These are phyloP conservation scores for Candida cerambycidarum DNA, from an alignment of 805 yeast species.

Conservation along the genomic window DNA sequence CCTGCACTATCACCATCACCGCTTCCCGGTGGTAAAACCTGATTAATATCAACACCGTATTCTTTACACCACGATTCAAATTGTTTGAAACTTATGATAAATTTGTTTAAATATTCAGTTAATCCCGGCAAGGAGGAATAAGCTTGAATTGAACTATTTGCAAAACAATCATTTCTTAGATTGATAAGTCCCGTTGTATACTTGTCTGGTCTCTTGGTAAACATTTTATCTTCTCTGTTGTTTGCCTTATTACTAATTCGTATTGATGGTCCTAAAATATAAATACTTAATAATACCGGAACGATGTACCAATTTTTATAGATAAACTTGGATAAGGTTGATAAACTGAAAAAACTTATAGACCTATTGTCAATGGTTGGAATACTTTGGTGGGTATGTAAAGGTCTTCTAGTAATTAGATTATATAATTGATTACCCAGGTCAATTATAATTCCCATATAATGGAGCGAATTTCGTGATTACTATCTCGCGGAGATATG, in stretches of 20 bases:
- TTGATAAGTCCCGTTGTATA: conserved; percentile 82
- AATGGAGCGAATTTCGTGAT: conserved; percentile 5
- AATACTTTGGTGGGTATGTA: neutral
- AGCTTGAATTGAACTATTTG: conserved; percentile 85
- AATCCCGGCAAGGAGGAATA: conserved; percentile 61
- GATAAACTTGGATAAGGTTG: conserved; percentile 1
- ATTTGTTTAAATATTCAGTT: conserved; percentile 52
- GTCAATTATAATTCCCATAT: conserved; percentile 11
- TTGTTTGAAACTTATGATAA: conserved; percentile 29
- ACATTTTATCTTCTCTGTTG: conserved; percentile 25
- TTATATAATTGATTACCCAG: conserved; percentile 10
- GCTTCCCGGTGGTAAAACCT: neutral
- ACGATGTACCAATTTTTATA: conserved; percentile 1
- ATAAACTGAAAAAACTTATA: neutral
- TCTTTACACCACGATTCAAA: conserved; percentile 20
- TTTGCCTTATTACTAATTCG: neutral
- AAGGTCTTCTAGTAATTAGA: conserved; percentile 11
- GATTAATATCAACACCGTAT: conserved; percentile 19
- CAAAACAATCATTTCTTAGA: conserved; percentile 86
- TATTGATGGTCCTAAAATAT: conserved; percentile 13
- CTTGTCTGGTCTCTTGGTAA: conserved; percentile 62
- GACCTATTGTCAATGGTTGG: neutral
- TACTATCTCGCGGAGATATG: conserved; percentile 3
- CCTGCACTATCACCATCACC: conserved; percentile 5
- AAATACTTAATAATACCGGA: conserved; percentile 8